Conservation (phyloP, 2,329 filamentous ascomycete genomes). For the Mycosphaerella sp. region DNA sequence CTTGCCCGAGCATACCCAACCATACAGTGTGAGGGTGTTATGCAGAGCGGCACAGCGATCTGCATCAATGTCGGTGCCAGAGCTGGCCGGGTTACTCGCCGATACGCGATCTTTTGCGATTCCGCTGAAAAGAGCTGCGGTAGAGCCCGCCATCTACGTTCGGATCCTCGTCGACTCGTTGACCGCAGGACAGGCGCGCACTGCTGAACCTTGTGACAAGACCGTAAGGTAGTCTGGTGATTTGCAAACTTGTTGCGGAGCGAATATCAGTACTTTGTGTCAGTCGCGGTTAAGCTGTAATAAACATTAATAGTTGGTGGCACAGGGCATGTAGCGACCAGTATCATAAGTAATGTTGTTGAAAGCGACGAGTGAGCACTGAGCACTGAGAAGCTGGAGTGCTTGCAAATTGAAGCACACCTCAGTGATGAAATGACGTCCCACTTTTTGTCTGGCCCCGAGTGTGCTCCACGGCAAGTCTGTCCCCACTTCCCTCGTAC, state of each 20-base stretch:
- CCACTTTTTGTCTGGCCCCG: too few relatives aligned
- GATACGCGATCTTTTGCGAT: constrained; percentile 32
- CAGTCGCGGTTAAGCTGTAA: background rate
- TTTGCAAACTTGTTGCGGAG: background rate
- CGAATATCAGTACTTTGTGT: background rate
- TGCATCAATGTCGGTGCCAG: constrained; percentile 26
- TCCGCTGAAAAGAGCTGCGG: constrained; percentile 26
- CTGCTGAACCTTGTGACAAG: background rate
- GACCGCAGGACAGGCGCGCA: background rate
- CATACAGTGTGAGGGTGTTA: constrained; percentile 33
- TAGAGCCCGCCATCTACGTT: constrained; percentile 14
- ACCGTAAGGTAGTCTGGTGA: background rate
- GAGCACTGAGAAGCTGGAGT: too few relatives aligned
- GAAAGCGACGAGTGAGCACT: background rate
- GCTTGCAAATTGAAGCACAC: too few relatives aligned
- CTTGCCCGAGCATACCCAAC: constrained; percentile 32
- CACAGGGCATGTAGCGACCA: background rate
- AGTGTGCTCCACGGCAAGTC: too few relatives aligned
- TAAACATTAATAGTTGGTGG: background rate
- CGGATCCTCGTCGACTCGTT: background rate
- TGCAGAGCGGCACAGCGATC: constrained; percentile 33
- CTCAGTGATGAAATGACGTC: too few relatives aligned
- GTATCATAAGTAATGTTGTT: background rate
- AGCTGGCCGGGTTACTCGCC: constrained; percentile 20
- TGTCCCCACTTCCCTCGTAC: too few relatives aligned